These are phyloP conservation scores for Cutaneotrichosporon cavernicola DNA, from an alignment of 1,284 basidiomycete genomes.

Conservation along the genomic window DNA sequence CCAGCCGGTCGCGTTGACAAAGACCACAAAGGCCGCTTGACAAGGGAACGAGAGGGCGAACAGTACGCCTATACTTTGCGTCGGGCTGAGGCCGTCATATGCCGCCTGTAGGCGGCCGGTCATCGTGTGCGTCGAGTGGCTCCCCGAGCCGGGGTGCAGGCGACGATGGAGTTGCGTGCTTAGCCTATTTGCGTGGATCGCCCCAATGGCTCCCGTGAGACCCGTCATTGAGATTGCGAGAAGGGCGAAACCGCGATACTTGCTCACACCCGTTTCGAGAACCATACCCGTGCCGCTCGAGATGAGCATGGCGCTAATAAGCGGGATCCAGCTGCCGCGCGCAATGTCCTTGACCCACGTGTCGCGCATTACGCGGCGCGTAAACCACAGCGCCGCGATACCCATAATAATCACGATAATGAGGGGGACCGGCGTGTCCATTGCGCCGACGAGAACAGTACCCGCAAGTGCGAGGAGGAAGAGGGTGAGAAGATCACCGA, in stretches of 20 bases:
- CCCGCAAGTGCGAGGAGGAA: slow-evolving; percentile 67
- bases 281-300: slow-evolving; percentile 88
- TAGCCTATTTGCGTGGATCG: slow-evolving; percentile 86
- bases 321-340: slow-evolving; percentile 80
- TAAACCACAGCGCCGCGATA: slow-evolving; percentile 57
- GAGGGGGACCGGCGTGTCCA: slow-evolving; percentile 66
- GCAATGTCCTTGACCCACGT: slow-evolving; percentile 60
- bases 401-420: slow-evolving; percentile 61
- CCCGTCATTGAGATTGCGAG: slow-evolving; percentile 86
- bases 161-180: slow-evolving; percentile 61
- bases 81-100: slow-evolving; percentile 34
- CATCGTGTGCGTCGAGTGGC: background rate
- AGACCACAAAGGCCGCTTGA: slow-evolving; percentile 67
- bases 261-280: slow-evolving; percentile 80
- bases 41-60: slow-evolving; percentile 72
- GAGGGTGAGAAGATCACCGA: slow-evolving; percentile 89
- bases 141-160: slow-evolving; percentile 31
- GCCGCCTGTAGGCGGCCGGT: background rate
- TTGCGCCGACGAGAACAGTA: slow-evolving; percentile 62
- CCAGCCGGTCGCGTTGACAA: slow-evolving; percentile 71
- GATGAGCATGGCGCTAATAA: slow-evolving; percentile 84
- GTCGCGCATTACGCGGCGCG: slow-evolving; percentile 58
- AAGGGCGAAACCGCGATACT: slow-evolving; percentile 82
- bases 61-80: slow-evolving; percentile 59
- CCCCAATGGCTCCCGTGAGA: slow-evolving; percentile 80